Conservation (phyloP, 192 early-diverging fungal species). For the Coemansia sp. region DNA sequence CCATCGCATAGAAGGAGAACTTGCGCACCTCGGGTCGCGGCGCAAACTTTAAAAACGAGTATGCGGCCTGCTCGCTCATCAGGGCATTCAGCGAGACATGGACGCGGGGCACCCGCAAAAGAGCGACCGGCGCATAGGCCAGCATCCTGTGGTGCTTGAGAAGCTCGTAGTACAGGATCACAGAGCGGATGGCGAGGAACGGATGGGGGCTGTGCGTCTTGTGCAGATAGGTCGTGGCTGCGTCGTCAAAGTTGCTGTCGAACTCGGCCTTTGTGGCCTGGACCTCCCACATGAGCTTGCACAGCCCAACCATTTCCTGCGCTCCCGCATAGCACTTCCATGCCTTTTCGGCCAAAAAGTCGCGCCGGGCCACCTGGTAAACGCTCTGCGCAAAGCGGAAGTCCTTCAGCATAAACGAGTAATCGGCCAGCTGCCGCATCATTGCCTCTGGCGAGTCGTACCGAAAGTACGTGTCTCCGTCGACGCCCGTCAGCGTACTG, state of each 20-base stretch:
- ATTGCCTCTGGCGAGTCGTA: constrained; percentile 85
- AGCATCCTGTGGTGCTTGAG: constrained; percentile 68
- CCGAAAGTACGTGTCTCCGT: constrained; percentile 53
- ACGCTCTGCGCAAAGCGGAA: constrained; percentile 83
- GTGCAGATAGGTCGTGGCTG: constrained; percentile 67
- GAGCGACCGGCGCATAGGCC: constrained; percentile 63
- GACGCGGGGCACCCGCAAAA: constrained; percentile 36
- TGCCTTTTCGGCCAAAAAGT: constrained; percentile 76
- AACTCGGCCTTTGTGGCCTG: constrained; percentile 56
- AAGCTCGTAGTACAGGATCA: constrained; percentile 78
- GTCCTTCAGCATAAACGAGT: constrained; percentile 95
- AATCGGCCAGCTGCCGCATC: constrained; percentile 91
- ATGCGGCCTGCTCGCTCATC: constrained; percentile 87
- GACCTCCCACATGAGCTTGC: constrained; percentile 65
- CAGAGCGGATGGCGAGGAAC: constrained; percentile 69
- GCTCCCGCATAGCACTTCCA: constrained; percentile 75
- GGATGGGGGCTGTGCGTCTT: constrained; percentile 54
- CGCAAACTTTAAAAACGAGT: constrained; percentile 64
- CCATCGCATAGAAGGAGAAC: constrained; percentile 84
- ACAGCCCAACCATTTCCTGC: constrained; percentile 90
- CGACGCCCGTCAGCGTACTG: constrained; percentile 19
- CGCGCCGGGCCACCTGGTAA: constrained; percentile 86
- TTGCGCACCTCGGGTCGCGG: constrained; percentile 71
- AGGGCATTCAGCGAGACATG: constrained; percentile 69
- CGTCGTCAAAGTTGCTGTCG: constrained; percentile 64